phyloP scores from a whole-genome alignment of 2,329 filamentous ascomycete species.

The Exophiala sp. region DNA sequence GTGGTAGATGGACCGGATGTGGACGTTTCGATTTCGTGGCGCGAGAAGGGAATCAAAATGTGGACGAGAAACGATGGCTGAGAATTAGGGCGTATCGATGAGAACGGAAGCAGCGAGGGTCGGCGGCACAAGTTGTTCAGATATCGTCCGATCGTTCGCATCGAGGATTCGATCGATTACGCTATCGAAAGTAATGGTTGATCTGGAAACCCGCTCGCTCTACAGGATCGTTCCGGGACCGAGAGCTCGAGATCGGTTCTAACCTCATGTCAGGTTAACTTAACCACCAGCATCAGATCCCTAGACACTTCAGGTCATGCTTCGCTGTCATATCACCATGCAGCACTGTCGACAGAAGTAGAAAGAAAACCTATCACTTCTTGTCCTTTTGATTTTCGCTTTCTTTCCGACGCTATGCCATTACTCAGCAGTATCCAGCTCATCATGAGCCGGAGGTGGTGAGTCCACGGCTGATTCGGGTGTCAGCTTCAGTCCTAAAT shows the following conservation, averaged over 20 bases:
- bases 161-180: conserved; percentile 24
- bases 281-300: conserved; percentile 10
- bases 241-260: conserved; percentile 25
- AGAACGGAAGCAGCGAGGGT: conserved; percentile 8
- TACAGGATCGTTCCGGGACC: conserved; percentile 18
- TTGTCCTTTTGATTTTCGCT: conserved; percentile 4
- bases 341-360: conserved; percentile 16
- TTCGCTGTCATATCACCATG: conserved; percentile 12
- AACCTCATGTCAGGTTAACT: conserved; percentile 23
- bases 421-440: conserved; percentile 86
- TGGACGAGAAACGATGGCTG: conserved; percentile 8
- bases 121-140: conserved; percentile 16
- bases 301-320: conserved; percentile 15
- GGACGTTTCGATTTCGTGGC: background rate
- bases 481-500: conserved; percentile 29
- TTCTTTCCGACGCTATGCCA: background rate
- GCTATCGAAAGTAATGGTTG: conserved; percentile 22
- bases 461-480: conserved; percentile 58
- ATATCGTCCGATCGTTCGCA: conserved; percentile 23
- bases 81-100: conserved; percentile 12
- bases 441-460: conserved; percentile 78
- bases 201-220: conserved; percentile 7
- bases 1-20: conserved; percentile 1
- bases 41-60: conserved; percentile 7
- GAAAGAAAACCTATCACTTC: conserved; percentile 16